A percentile compares a stretch with the other conserved stretches of the same genome.
phyloP scores from a whole-genome alignment of 2,329 filamentous ascomycete genomes.

The Exophiala viscosa region DNA sequence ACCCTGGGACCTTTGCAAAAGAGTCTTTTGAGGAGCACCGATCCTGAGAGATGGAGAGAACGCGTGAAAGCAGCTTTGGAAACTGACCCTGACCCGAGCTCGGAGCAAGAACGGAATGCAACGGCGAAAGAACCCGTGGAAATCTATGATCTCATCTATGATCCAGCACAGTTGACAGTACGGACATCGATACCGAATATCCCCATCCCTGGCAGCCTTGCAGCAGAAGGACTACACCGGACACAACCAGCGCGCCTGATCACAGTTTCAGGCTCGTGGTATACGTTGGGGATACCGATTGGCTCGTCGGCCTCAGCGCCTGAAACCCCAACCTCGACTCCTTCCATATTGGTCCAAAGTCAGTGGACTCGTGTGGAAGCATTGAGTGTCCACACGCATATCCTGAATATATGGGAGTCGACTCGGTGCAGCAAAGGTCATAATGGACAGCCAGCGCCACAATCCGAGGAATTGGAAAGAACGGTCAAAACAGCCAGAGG shows the following conservation, averaged over 20 bases:
- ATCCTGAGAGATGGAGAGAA: conserved; percentile 38
- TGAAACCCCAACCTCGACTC: not conserved
- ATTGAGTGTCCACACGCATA: conserved; percentile 58
- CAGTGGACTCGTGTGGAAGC: conserved; percentile 50
- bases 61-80: conserved; percentile 32
- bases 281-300: conserved; percentile 27
- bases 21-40: conserved; percentile 45
- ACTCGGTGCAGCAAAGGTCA: conserved; percentile 37
- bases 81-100: not conserved
- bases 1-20: conserved; percentile 48
- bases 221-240: conserved; percentile 25
- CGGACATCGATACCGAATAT: conserved; percentile 64
- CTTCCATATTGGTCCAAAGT: conserved; percentile 15
- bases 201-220: conserved; percentile 47
- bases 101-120: not conserved
- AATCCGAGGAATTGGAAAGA: conserved; percentile 52
- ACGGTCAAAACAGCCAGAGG: conserved; percentile 62
- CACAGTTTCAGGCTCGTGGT: conserved; percentile 27
- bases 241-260: conserved; percentile 7
- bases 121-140: conserved; percentile 2
- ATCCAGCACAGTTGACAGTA: conserved; percentile 55
- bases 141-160: conserved; percentile 60
- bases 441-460: conserved; percentile 21
- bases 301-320: conserved; percentile 17
- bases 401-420: conserved; percentile 54